Base-by-base conservation (phyloP, 345 rosid genomes). In the Brassica nigra region DNA sequence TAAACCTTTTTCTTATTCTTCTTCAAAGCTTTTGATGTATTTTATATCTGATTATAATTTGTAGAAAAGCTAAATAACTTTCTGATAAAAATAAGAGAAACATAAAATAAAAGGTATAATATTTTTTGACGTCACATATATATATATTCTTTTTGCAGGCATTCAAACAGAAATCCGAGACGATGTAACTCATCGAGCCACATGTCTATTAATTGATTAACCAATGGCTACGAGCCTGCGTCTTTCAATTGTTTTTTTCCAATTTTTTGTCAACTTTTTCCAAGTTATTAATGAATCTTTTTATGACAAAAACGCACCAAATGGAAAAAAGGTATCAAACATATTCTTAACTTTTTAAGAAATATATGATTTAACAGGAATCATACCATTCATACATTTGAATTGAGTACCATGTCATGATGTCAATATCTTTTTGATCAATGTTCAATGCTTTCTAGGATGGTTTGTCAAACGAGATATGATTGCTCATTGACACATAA, bases 31-130 rank as follows among this genome's bases (percentile, higher is more conserved):
- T 74, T 75, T 74, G 54, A 69, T 75, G 29, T 74, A 18, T 47
- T 79, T 68, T 70, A 15, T 62, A 64, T 15, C 68, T 66, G 37
- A 37, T 63, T 80, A 64, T 52, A 80, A 52, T 54, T 18, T 28
- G 49, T 37, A 49, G 37, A 75, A 80, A 80, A 80, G 83, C 63
- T 75, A 54, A 70, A 54, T 63, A 75, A 39, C 83, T 80, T 80
- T 80, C 52, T 58, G 14, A 78, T 58, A 36, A 42, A 61, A 37
- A 37, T 3, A 68, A 44, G 44, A 5, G 44, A 68, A 42, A 11
- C 0, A 52, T 15, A 1, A 58, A n/a, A 14, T 29, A 55, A 75
- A 44, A 39, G 3, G 37, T 62, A 73, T 2, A 14, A 9, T n/a
- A 30, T 11, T 36, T 31, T 76, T 59, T 16, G 42, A 34, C 57